Base-by-base conservation (phyloP, 257 asterid species). In the Craterostigma plantagineum region DNA sequence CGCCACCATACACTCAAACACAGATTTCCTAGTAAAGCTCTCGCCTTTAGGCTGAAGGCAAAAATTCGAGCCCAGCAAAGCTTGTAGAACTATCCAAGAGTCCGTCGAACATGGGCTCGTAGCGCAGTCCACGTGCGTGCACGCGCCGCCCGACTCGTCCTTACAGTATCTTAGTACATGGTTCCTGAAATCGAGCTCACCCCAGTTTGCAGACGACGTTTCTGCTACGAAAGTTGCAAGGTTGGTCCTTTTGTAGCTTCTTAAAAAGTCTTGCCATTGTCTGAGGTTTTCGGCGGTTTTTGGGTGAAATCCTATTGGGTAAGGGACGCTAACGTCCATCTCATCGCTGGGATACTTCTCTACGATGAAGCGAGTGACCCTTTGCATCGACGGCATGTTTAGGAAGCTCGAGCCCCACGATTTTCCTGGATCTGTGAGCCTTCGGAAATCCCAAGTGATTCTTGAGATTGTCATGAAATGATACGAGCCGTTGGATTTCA, bases 291-390 rank as follows among this genome's bases (percentile, higher is more conserved):
- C 56, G 4, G 10, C 49, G 0, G 92, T 65, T 33, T 71, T 70
- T 46, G 96, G 93, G 71, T 85, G 96, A 61, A 84, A 84, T 45
- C 92, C 93, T 10, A 81, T 77, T 11, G 92, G 96, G 52, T 84
- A 84, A n/a, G 96, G 96, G 0, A 85, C 78, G 33, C 75, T 56
- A 4, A 80, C 65, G 34, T 85, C 96, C 65, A 54, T 63, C 11
- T 60, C 64, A n/a, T 80, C 96, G 42, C 93, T 79, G 0, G 92
- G 85, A 14, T 62, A 68, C 33, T 69, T 68, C 68, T 85, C 93
- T 0, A 80, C 61, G 43, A 77, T 66, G 51, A 85, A 71, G 11
- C 80, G 76, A 15, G 59, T 52, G 14, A 72, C 70, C 14, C 64
- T 63, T 52, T 60, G 68, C 93, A 85, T 85, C 43, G 57, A 61